Conservation (phyloP, 768 basidiomycete genomes). For the Clathrus columnatus region DNA sequence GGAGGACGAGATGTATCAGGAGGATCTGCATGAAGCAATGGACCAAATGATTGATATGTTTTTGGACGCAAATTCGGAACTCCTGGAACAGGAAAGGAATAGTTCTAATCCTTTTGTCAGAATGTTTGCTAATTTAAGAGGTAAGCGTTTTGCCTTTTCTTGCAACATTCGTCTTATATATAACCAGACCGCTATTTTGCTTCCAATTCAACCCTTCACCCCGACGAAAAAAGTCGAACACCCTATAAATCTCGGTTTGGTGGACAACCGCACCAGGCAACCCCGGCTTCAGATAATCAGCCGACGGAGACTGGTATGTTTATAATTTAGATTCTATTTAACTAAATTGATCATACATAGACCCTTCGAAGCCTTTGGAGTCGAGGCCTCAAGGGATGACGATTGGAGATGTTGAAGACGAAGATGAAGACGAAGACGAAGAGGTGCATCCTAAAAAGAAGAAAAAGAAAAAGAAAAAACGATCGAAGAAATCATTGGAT, state of each 20-base stretch:
- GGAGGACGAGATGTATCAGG: conserved; percentile 56
- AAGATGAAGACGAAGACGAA: too few species aligned
- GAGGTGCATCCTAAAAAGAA: conserved; percentile 35
- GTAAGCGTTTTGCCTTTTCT: conserved; percentile 25
- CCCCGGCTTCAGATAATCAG: conserved; percentile 6
- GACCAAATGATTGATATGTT: conserved; percentile 49
- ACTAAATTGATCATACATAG: too few species aligned
- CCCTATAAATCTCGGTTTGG: conserved; percentile 23
- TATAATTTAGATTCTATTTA: too few species aligned
- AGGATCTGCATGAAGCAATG: conserved; percentile 64
- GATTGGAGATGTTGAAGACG: conserved; percentile 68
- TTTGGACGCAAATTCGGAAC: conserved; percentile 37
- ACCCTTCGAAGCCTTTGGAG: not conserved
- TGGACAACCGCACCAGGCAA: not conserved
- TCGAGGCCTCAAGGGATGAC: conserved; percentile 31
- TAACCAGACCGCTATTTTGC: conserved; percentile 45
- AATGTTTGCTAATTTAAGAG: conserved; percentile 64
- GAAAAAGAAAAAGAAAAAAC: conserved; percentile 71
- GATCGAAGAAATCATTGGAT: conserved; percentile 51
- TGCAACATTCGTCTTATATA: not conserved
- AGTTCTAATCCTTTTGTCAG: conserved; percentile 68
- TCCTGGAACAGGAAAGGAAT: conserved; percentile 36
- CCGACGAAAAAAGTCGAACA: conserved; percentile 23
- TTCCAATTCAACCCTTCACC: conserved; percentile 35
- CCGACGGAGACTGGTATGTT: too few species aligned